Conservation (phyloP, 208 protist genomes). For the Spongospora subterranea region DNA sequence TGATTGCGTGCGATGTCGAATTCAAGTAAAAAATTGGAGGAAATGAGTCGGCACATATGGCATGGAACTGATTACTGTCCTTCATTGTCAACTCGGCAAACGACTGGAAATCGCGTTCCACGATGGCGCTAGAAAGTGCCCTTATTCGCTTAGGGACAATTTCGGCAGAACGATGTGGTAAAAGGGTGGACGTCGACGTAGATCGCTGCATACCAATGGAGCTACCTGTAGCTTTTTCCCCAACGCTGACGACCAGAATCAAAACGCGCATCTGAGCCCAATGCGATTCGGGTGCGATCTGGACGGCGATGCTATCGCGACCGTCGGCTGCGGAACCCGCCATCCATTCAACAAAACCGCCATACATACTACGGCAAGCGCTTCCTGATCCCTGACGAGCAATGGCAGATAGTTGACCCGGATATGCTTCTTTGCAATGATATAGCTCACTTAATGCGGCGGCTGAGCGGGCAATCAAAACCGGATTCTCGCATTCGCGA, state of each 20-base stretch:
- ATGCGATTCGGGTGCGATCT: constrained; percentile 84
- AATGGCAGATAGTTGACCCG: constrained; percentile 60
- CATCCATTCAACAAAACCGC: constrained; percentile 97
- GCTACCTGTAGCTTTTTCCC: constrained; percentile 90
- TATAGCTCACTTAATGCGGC: constrained; percentile 1
- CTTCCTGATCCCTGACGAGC: constrained; percentile 85
- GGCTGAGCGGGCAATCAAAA: not conserved
- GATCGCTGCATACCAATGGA: constrained; percentile 95
- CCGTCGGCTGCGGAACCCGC: constrained; percentile 84
- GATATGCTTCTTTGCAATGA: not conserved
- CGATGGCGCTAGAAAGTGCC: constrained; percentile 87
- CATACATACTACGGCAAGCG: constrained; percentile 94
- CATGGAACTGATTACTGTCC: constrained; percentile 97
- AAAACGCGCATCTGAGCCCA: constrained; percentile 87
- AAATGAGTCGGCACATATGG: constrained; percentile 92
- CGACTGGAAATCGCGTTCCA: constrained; percentile 85
- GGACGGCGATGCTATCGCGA: constrained; percentile 86
- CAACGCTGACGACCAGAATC: constrained; percentile 81
- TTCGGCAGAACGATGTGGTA: constrained; percentile 74
- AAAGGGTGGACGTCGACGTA: constrained; percentile 88
- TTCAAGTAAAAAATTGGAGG: constrained; percentile 98
- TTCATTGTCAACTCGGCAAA: constrained; percentile 88
- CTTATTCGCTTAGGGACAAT: constrained; percentile 88
- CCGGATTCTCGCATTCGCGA: constrained; percentile 67
- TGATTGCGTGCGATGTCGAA: constrained; percentile 92